Evolutionary conservation across 1,284 basidiomycete genomes (phyloP), one percentile per base, ranked within the genome.

Genomic region (Cystobasidium sp.): DNA sequence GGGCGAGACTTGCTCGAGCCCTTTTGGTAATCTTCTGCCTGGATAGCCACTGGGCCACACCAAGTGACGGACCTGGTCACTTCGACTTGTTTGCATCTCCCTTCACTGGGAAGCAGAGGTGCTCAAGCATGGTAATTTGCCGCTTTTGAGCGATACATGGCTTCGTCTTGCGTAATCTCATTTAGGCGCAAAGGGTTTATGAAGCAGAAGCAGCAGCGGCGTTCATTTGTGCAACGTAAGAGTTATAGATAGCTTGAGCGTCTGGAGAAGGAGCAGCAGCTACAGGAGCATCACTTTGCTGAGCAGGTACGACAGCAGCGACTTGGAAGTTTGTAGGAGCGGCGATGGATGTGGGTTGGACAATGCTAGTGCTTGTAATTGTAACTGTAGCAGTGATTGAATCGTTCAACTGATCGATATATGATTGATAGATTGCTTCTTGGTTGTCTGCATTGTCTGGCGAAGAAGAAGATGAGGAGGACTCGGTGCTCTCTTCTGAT

Each of bases 211-310:
- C 47, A 16, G 64, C 64, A 12, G 64, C 49, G 14, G 64, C 64
- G 16, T 66, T 66, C 70, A 73, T 73, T 37, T 62, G 59, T 9
- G 70, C 70, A 16, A 73, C 55, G 63, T 73, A 73, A 18, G 70
- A 73, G n/a, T 66, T 41, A 41, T 73, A 73, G 62, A 73, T 59
- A n/a, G 62, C 70, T 51, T 73, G 52, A 49, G 56, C 58, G 39
- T 71, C 61, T 43, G 61, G 44, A 55, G 18, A 44, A n/a, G 47
- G 20, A 3, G 44, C 37, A 41, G 44, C 31, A 18, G 59, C 52
- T 39, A 52, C 46, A 8, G 41, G 22, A 18, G 46, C 22, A 7
- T 20, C 10, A 18, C 49, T 47, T 41, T 44, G 31, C 20, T 4
- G 24, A 16, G 14, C 37, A 47, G 69, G 41, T 22, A 49, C 24